Evolutionary conservation across 768 basidiomycete genomes (phyloP).

Genomic region (Lactarius quietus): DNA sequence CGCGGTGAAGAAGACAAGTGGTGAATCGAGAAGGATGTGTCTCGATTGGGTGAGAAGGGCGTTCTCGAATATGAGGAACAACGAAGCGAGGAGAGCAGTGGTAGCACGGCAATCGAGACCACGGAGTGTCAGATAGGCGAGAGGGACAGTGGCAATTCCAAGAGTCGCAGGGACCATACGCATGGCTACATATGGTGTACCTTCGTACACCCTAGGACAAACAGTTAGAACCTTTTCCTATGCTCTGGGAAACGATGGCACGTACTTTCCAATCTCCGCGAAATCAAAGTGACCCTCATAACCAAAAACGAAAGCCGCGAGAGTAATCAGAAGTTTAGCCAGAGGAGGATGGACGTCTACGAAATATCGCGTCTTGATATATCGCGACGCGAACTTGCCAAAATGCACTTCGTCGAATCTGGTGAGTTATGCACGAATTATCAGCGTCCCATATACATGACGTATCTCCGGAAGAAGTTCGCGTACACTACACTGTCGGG

Average conservation of each 20-base stretch:
- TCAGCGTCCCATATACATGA: neutral
- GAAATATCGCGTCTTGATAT: slow-evolving; percentile 89
- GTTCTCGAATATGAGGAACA: slow-evolving; percentile 96
- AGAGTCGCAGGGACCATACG: slow-evolving; percentile 89
- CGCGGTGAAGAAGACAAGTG: slow-evolving; percentile 97
- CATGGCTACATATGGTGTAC: slow-evolving; percentile 96
- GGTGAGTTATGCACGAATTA: slow-evolving; percentile 1
- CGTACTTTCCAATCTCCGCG: slow-evolving; percentile 94
- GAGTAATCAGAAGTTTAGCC: slow-evolving; percentile 91
- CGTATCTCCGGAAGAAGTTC: slow-evolving; percentile 2
- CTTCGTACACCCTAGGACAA: slow-evolving; percentile 62
- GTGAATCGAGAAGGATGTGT: slow-evolving; percentile 95
- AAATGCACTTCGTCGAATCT: slow-evolving; percentile 99
- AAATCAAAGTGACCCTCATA: slow-evolving; percentile 96
- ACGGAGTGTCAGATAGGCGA: slow-evolving; percentile 92
- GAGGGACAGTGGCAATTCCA: slow-evolving; percentile 84
- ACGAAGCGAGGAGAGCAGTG: slow-evolving; percentile 84
- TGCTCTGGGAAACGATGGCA: slow-evolving; percentile 19
- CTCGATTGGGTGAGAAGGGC: slow-evolving; percentile 94
- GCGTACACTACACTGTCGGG: slow-evolving; percentile 92
- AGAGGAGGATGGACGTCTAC: slow-evolving; percentile 97
- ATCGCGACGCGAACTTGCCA: slow-evolving; percentile 92
- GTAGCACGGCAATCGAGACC: slow-evolving; percentile 89
- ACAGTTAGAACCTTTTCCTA: neutral
- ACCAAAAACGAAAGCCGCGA: slow-evolving; percentile 82